Evolutionary conservation across 2,329 filamentous ascomycete genomes (phyloP).

Genomic region (Aspergillus sp.): DNA sequence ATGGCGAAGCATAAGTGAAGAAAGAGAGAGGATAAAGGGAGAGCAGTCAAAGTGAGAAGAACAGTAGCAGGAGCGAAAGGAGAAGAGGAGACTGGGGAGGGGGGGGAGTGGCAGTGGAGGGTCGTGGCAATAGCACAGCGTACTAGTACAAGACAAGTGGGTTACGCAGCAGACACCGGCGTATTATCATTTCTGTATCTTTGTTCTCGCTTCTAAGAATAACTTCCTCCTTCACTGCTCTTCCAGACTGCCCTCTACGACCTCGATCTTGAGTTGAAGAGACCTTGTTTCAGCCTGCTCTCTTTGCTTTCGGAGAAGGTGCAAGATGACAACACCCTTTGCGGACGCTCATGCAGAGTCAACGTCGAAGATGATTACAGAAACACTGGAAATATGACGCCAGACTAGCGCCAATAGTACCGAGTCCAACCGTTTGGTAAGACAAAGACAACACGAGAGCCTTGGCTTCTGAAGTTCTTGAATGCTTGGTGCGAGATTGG

Average conservation of each 20-base stretch:
- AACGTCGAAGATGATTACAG: not conserved
- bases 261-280: not conserved
- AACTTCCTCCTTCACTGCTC: not conserved
- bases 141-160: not conserved
- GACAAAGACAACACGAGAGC: not conserved
- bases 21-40: not conserved
- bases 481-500: not conserved
- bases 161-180: not conserved
- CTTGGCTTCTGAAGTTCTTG: not conserved
- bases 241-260: not conserved
- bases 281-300: not conserved
- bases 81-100: not conserved
- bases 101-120: not conserved
- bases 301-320: not conserved
- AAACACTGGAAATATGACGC: slow-evolving; percentile 4
- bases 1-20: slow-evolving; percentile 18
- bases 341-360: slow-evolving; percentile 1
- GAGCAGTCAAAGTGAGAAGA: not conserved
- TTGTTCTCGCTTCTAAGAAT: slow-evolving; percentile 8
- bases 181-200: not conserved
- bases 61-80: not conserved
- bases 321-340: not conserved
- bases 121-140: not conserved
- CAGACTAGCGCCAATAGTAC: slow-evolving; percentile 9
- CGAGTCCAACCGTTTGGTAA: not conserved